Percentiles rank a stretch among this genome's conserved stretches.
Conservation (phyloP, 1,284 basidiomycete genomes). For the Trichosporon sp. region DNA sequence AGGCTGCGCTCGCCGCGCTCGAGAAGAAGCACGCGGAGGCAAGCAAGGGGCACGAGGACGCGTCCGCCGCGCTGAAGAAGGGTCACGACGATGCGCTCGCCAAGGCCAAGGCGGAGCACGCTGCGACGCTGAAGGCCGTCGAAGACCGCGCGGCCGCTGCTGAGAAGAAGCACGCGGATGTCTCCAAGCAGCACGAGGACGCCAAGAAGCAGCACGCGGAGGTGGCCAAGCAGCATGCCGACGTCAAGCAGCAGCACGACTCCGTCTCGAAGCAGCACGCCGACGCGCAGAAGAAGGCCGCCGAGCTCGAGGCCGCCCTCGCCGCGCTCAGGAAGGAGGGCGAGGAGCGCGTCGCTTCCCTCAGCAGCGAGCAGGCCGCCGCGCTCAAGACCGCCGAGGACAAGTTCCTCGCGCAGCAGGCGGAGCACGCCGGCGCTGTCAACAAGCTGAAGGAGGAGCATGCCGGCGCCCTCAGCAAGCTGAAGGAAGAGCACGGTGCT, state of each 20-base stretch:
- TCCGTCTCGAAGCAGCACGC: neutral
- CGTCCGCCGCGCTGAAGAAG: conserved; percentile 38
- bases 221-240: neutral
- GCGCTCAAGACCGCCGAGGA: conserved; percentile 1
- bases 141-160: neutral
- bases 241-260: neutral
- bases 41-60: conserved; percentile 37
- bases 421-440: neutral
- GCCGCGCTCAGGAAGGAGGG: neutral
- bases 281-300: neutral
- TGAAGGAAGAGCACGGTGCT: conserved; percentile 1
- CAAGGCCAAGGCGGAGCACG: neutral
- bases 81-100: neutral
- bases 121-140: neutral
- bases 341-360: neutral
- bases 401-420: neutral
- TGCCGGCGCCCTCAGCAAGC: neutral
- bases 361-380: neutral
- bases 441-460: conserved; percentile 1
- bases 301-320: neutral
- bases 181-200: neutral
- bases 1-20: conserved; percentile 23
- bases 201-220: neutral
- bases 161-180: neutral
- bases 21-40: conserved; percentile 36